Conservation (phyloP, 306 rosid genomes). For the Mucuna pruriens region DNA sequence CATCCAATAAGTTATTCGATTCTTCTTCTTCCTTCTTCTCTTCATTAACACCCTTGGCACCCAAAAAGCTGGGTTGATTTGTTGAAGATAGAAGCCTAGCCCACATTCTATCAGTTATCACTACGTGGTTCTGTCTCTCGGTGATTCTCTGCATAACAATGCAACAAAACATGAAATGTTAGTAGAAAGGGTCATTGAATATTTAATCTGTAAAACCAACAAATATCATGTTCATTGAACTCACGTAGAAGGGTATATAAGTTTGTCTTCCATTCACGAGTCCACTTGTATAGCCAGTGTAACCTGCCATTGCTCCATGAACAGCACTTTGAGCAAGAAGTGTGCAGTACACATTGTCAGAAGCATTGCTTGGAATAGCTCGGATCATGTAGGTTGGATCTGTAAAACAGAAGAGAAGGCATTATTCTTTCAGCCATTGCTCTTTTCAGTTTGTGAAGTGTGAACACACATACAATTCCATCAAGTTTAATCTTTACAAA, state of each 20-base stretch:
- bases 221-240: conserved; percentile 39
- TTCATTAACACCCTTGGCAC: conserved; percentile 44
- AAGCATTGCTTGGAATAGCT: conserved; percentile 91
- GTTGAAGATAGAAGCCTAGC: conserved; percentile 96
- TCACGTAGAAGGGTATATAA: conserved; percentile 83
- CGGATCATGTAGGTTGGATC: conserved; percentile 98
- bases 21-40: conserved; percentile 53
- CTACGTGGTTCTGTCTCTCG: conserved; percentile 73
- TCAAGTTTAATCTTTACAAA: conserved; percentile 36
- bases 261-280: conserved; percentile 93
- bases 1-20: conserved; percentile 28
- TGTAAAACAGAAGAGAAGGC: conserved; percentile 42
- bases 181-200: neutral
- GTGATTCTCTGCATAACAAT: conserved; percentile 68
- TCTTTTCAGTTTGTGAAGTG: neutral
- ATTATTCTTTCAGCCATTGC: neutral
- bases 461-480: neutral
- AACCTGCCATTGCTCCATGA: conserved; percentile 99
- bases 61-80: conserved; percentile 87
- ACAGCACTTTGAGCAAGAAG: conserved; percentile 95
- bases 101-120: conserved; percentile 98
- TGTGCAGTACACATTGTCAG: conserved; percentile 91
- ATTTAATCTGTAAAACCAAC: conserved; percentile 6
- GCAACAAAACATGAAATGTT: conserved; percentile 1
- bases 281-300: conserved; percentile 80